These are phyloP conservation scores for Allium sativum DNA, from an alignment of 106 monocot genomes.

Conservation along the genomic window DNA sequence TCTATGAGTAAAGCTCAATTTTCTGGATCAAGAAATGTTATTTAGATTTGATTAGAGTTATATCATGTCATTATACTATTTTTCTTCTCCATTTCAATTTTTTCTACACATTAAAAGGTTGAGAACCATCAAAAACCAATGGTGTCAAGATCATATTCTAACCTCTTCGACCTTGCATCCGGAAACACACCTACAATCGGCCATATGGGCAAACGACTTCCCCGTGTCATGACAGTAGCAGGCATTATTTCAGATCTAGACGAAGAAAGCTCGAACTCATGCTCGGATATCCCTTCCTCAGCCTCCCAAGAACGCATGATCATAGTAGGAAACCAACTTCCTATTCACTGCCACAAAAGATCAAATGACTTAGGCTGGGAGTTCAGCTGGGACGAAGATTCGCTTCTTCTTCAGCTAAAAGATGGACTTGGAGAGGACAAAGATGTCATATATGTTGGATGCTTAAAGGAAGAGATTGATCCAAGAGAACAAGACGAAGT, in stretches of 20 bases:
- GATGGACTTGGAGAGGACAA: constrained; percentile 37
- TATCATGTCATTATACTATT: too few relatives aligned
- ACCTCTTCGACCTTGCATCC: constrained; percentile 33
- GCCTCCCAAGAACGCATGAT: constrained; percentile 27
- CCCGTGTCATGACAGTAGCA: constrained; percentile 43
- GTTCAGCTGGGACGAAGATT: constrained; percentile 53
- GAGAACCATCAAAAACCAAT: constrained; percentile 8
- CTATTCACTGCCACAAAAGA: constrained; percentile 23
- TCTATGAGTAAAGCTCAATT: too few relatives aligned
- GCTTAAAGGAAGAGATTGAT: constrained; percentile 38
- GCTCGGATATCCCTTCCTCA: constrained; percentile 19
- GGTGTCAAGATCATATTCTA: constrained; percentile 42
- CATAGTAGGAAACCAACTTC: constrained; percentile 42
- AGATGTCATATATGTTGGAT: constrained; percentile 39
- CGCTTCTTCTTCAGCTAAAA: constrained; percentile 39
- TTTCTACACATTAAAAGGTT: background rate
- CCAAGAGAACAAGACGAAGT: constrained; percentile 40
- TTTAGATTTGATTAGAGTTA: too few relatives aligned
- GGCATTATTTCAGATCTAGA: constrained; percentile 39
- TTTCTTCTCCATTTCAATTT: background rate
- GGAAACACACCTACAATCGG: constrained; percentile 19
- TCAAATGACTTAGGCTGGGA: constrained; percentile 23
- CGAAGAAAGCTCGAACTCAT: constrained; percentile 21
- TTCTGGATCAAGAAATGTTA: too few relatives aligned
- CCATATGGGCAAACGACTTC: constrained; percentile 23